A percentile compares a stretch with the other conserved stretches of the same genome.
Evolutionary conservation across 208 protist genomes (phyloP).

Genomic region (Leishmania tropica): DNA sequence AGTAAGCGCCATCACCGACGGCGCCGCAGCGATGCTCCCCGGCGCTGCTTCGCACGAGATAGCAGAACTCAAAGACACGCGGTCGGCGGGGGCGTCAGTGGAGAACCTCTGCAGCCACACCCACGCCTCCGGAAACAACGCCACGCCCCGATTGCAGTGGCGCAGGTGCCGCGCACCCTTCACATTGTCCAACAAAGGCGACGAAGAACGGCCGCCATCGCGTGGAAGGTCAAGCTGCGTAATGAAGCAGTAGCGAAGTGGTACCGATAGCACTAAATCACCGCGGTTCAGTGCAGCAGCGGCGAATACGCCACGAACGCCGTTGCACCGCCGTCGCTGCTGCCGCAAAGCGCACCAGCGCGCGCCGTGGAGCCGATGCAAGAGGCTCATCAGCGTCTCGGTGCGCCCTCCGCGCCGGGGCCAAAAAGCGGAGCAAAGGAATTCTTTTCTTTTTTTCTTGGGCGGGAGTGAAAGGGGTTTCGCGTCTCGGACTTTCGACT

Average conservation of each 20-base stretch:
- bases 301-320: constrained; percentile 67
- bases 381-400: constrained; percentile 12
- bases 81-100: constrained; percentile 23
- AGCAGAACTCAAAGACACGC: constrained; percentile 44
- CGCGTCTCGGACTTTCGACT: not conserved
- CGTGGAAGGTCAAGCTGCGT: constrained; percentile 7
- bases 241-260: constrained; percentile 64
- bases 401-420: not conserved
- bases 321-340: constrained; percentile 33
- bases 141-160: constrained; percentile 53
- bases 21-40: not conserved
- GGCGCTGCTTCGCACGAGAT: constrained; percentile 28
- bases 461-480: not conserved
- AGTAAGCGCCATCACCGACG: constrained; percentile 42
- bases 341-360: constrained; percentile 38
- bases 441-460: not conserved
- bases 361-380: constrained; percentile 31
- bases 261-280: constrained; percentile 55
- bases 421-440: not conserved
- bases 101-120: constrained; percentile 69
- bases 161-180: constrained; percentile 30
- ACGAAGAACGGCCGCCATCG: not conserved
- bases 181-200: not conserved
- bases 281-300: constrained; percentile 36
- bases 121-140: constrained; percentile 65